Conservation (phyloP, 2,329 filamentous ascomycete species). For the Trichoderma sp. region DNA sequence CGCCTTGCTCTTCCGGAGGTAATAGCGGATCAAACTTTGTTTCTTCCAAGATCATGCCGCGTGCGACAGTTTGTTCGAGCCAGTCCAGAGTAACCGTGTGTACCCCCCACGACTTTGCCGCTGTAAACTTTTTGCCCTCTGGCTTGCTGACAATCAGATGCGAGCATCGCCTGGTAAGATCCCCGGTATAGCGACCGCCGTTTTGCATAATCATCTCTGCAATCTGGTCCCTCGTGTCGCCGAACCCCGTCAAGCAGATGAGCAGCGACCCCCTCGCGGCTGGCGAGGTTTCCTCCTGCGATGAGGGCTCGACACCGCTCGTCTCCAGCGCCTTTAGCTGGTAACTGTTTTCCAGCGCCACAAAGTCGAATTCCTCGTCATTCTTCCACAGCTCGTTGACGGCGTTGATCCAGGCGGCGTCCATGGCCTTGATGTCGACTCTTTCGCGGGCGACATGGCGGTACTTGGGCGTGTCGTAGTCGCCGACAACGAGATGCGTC, state of each 20-base stretch:
- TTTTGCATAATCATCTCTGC: slow-evolving; percentile 64
- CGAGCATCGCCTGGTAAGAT: slow-evolving; percentile 80
- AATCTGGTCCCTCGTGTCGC: slow-evolving; percentile 65
- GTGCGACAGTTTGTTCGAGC: slow-evolving; percentile 76
- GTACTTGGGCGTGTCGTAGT: slow-evolving; percentile 89
- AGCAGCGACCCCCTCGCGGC: slow-evolving; percentile 42
- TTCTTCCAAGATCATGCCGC: slow-evolving; percentile 91
- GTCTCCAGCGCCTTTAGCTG: slow-evolving; percentile 62
- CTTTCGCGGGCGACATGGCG: slow-evolving; percentile 89
- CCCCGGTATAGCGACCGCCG: slow-evolving; percentile 81
- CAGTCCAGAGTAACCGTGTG: slow-evolving; percentile 78
- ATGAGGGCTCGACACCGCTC: slow-evolving; percentile 41
- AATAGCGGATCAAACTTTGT: slow-evolving; percentile 74
- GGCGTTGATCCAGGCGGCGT: slow-evolving; percentile 79
- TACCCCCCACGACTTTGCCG: slow-evolving; percentile 79
- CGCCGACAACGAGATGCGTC: slow-evolving; percentile 89
- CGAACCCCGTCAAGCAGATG: slow-evolving; percentile 57
- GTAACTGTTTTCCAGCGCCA: slow-evolving; percentile 64
- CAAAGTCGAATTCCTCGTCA: slow-evolving; percentile 74
- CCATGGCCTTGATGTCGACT: slow-evolving; percentile 79
- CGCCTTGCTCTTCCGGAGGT: slow-evolving; percentile 67
- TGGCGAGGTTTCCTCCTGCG: slow-evolving; percentile 20
- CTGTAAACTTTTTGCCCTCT: slow-evolving; percentile 84
- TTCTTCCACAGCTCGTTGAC: slow-evolving; percentile 77
- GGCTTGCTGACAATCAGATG: slow-evolving; percentile 80